Evolutionary conservation across 2,329 filamentous ascomycete species (phyloP).

Genomic region (Claviceps digitariae): DNA sequence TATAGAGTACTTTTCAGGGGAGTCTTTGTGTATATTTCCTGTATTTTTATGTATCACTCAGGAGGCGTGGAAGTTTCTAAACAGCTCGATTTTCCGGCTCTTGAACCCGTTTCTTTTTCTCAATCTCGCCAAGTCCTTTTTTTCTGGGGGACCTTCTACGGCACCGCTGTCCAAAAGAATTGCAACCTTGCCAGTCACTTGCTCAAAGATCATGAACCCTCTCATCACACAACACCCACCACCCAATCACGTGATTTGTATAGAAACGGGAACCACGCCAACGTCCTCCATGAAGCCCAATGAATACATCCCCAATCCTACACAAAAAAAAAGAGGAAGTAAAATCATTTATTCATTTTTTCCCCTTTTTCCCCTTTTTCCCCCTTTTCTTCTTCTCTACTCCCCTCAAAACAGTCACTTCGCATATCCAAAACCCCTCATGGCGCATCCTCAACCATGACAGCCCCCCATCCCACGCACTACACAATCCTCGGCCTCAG

Average conservation of each 20-base stretch:
- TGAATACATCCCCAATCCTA: not conserved
- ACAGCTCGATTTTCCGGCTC: no score
- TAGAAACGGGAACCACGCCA: not conserved
- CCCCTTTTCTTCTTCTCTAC: not conserved
- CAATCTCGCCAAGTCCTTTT: not conserved
- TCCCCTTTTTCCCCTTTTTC: no score
- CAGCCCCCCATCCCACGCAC: conserved; percentile 27
- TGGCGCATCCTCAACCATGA: not conserved
- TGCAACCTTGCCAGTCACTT: not conserved
- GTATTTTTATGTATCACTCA: conserved; percentile 20
- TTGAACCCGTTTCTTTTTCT: not conserved
- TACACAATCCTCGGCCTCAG: conserved; percentile 49
- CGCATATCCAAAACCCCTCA: not conserved
- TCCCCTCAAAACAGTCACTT: not conserved
- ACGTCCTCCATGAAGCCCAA: not conserved
- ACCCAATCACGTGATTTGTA: not conserved
- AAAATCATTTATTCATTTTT: no score
- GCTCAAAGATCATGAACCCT: not conserved
- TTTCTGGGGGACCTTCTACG: not conserved
- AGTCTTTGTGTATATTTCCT: conserved; percentile 18
- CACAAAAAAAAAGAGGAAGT: not conserved
- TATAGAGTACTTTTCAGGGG: not conserved
- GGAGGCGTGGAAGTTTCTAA: no score
- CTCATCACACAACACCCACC: not conserved
- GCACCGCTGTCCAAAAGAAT: not conserved